phyloP scores from a whole-genome alignment of 1,284 basidiomycete species.

The Fomitopsis betulina region DNA sequence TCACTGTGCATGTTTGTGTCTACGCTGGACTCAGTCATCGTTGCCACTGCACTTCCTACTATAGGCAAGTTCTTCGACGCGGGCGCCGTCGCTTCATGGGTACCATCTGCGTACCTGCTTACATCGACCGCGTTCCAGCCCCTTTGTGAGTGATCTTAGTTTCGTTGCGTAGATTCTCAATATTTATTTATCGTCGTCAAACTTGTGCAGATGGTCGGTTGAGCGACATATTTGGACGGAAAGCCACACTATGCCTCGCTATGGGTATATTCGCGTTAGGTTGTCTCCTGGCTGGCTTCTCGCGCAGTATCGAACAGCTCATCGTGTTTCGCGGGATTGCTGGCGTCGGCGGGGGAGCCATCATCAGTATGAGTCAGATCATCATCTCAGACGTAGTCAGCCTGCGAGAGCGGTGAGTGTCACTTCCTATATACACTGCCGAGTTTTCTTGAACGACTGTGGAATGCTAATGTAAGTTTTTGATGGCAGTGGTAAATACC shows the following conservation, averaged over 20 bases:
- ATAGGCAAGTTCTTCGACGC: conserved; percentile 64
- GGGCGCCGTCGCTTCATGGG: conserved; percentile 66
- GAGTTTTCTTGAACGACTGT: too few species aligned
- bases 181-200: not conserved
- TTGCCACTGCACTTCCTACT: conserved; percentile 67
- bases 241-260: conserved; percentile 53
- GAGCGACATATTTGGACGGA: conserved; percentile 76
- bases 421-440: too few species aligned
- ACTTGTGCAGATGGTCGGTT: conserved; percentile 49
- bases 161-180: not conserved
- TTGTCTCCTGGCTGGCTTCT: conserved; percentile 54
- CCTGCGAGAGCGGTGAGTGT: conserved; percentile 47
- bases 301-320: conserved; percentile 60
- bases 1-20: conserved; percentile 55
- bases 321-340: conserved; percentile 71
- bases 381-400: conserved; percentile 63
- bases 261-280: conserved; percentile 63
- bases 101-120: conserved; percentile 62
- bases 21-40: conserved; percentile 58
- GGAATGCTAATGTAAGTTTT: not conserved
- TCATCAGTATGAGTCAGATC: conserved; percentile 63
- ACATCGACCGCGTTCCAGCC: conserved; percentile 63
- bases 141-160: conserved; percentile 28
- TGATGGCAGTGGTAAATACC: conserved; percentile 51
- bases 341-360: conserved; percentile 65